A percentile compares a stretch with the other conserved stretches of the same genome.
These are phyloP conservation scores for Parafenestella ontariensis DNA, from an alignment of 2,329 filamentous ascomycete species.

Conservation along the genomic window DNA sequence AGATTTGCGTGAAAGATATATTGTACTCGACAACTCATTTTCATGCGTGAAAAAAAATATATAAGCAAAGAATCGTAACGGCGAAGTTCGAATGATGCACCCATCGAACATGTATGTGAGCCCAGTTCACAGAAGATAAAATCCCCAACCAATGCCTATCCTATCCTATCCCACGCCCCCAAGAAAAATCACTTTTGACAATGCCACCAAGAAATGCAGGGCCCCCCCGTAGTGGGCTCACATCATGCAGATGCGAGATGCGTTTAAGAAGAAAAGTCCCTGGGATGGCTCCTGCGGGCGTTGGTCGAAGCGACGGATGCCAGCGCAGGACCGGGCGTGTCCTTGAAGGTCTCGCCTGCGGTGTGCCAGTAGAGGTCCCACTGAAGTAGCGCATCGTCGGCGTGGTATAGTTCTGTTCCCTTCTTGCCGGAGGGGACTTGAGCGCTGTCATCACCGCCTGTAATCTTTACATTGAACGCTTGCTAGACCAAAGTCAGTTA, in stretches of 20 bases:
- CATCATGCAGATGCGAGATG: not conserved
- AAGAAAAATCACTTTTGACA: not conserved
- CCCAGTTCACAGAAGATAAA: not conserved
- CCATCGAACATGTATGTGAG: not conserved
- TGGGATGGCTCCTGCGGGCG: conserved; percentile 26
- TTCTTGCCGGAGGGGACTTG: conserved; percentile 35
- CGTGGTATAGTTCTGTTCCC: conserved; percentile 40
- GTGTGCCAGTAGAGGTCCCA: conserved; percentile 42
- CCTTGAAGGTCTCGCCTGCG: conserved; percentile 28
- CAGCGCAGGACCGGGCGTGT: conserved; percentile 31
- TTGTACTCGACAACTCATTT: no score
- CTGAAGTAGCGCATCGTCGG: conserved; percentile 34
- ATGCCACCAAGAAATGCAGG: not conserved
- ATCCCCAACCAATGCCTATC: not conserved
- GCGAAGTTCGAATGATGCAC: not conserved
- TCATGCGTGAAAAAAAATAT: not conserved
- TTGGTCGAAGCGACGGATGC: conserved; percentile 23
- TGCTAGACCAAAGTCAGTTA: no score
- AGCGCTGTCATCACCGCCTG: conserved; percentile 35
- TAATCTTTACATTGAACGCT: conserved; percentile 45
- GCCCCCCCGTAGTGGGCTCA: not conserved
- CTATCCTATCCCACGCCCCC: no score
- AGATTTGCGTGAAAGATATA: no score
- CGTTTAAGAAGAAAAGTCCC: conserved; percentile 36
- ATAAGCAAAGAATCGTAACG: conserved; percentile 4